A percentile compares a stretch with the other conserved stretches of the same genome.
These are phyloP conservation scores for Rhizoclosmatium globosum DNA, from an alignment of 192 early-diverging fungal species.

Conservation along the genomic window DNA sequence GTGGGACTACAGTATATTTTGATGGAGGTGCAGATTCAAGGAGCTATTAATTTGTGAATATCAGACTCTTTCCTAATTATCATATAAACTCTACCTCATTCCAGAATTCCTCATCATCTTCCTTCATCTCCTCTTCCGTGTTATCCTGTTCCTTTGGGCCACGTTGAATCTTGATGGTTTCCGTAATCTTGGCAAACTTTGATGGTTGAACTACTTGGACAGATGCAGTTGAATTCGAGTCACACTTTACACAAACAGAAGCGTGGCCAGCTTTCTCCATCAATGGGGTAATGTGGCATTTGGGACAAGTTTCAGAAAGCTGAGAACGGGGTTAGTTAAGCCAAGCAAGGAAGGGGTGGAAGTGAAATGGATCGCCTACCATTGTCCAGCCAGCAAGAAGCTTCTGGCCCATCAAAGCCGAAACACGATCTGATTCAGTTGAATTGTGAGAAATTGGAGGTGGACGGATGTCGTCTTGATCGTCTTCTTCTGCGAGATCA, in stretches of 20 bases:
- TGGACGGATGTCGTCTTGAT: slow-evolving; percentile 2
- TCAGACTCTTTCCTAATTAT: neutral
- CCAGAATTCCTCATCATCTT: slow-evolving; percentile 25
- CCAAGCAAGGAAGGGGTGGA: neutral
- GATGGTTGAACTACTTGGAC: neutral
- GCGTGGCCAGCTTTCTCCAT: slow-evolving; percentile 16
- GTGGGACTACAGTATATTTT: slow-evolving; percentile 1
- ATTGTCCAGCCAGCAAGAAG: slow-evolving; percentile 23
- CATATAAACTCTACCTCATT: slow-evolving; percentile 12
- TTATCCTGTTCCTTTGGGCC: neutral
- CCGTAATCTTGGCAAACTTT: neutral
- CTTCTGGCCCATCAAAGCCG: slow-evolving; percentile 1
- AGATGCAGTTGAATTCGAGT: neutral
- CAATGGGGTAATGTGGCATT: slow-evolving; percentile 18
- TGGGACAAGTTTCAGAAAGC: slow-evolving; percentile 2
- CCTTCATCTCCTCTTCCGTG: neutral
- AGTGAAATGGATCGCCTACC: neutral
- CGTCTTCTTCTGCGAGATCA: neutral
- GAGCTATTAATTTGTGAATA: neutral
- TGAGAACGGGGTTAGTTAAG: neutral
- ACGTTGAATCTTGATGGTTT: neutral
- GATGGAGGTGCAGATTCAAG: slow-evolving; percentile 24
- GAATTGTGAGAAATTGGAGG: neutral
- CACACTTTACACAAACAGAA: slow-evolving; percentile 12
- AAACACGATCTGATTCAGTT: slow-evolving; percentile 2